phyloP scores from a whole-genome alignment of 179 eudicot genomes.

The Beta corolliflora region DNA sequence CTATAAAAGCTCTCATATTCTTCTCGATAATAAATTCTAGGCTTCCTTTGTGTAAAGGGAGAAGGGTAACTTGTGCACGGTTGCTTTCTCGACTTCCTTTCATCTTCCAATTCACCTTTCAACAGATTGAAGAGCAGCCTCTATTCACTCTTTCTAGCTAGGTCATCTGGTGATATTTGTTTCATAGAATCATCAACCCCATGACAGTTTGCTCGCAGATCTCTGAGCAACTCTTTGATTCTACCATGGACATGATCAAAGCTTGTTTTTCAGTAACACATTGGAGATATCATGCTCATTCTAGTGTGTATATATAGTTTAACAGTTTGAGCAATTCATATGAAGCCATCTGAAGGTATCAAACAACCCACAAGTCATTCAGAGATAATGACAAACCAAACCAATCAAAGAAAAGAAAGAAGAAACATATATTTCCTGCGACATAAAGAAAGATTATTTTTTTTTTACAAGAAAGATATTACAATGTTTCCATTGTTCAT shows the following conservation, averaged over 20 bases:
- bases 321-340: conserved; percentile 84
- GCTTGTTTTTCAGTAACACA: conserved; percentile 60
- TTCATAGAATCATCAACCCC: conserved; percentile 70
- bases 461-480: too few relatives aligned
- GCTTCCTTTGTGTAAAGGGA: too few relatives aligned
- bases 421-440: not conserved
- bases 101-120: conserved; percentile 76
- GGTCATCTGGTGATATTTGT: conserved; percentile 56
- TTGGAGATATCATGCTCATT: conserved; percentile 78
- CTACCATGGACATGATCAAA: conserved; percentile 57
- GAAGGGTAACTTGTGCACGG: conserved; percentile 20
- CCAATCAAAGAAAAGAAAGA: not conserved
- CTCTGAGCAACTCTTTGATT: conserved; percentile 68
- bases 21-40: too few relatives aligned
- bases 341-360: conserved; percentile 53
- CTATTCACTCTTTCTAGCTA: conserved; percentile 46
- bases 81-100: conserved; percentile 72
- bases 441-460: too few relatives aligned
- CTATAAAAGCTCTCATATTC: too few relatives aligned
- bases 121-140: too few relatives aligned
- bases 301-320: conserved; percentile 86
- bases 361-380: too few relatives aligned
- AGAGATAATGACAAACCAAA: not conserved
- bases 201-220: conserved; percentile 56
- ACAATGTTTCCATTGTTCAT: too few relatives aligned